Percentiles rank a stretch among this genome's conserved stretches.
These are phyloP conservation scores for Clonostachys rosea DNA, from an alignment of 2,329 filamentous ascomycete genomes.

Conservation along the genomic window DNA sequence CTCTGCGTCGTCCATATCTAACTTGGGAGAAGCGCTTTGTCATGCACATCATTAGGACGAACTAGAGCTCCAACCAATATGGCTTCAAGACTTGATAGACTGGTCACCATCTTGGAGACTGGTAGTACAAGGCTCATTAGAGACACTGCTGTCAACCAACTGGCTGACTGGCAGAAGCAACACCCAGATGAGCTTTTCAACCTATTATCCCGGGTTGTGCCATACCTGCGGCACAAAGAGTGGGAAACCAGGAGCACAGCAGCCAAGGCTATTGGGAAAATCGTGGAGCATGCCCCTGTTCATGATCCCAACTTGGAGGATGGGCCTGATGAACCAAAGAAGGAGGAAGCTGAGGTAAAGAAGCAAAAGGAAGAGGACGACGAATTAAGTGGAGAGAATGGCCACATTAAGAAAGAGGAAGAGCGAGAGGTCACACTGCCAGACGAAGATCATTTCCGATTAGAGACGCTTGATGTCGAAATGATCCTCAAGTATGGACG, in stretches of 20 bases:
- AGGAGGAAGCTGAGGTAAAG: constrained; percentile 44
- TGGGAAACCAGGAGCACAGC: constrained; percentile 96
- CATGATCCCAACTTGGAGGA: constrained; percentile 87
- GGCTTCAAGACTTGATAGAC: constrained; percentile 65
- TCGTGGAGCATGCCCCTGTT: constrained; percentile 79
- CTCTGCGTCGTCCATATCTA: too few relatives aligned
- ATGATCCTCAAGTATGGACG: constrained; percentile 80
- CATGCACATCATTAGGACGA: too few relatives aligned
- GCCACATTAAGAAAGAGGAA: constrained; percentile 50
- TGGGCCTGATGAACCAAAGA: constrained; percentile 34
- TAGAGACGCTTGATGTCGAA: constrained; percentile 72
- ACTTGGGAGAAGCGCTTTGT: too few relatives aligned
- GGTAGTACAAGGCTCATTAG: constrained; percentile 94
- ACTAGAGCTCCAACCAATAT: not conserved
- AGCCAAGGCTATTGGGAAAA: constrained; percentile 90
- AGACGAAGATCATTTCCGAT: constrained; percentile 61
- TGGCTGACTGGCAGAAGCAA: constrained; percentile 96
- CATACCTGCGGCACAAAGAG: constrained; percentile 89
- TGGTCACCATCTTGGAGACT: constrained; percentile 91
- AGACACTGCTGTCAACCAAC: constrained; percentile 93
- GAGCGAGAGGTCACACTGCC: constrained; percentile 27
- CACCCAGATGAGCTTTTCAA: constrained; percentile 98
- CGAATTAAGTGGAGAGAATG: constrained; percentile 20
- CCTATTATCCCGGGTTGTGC: constrained; percentile 86
- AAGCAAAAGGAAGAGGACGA: constrained; percentile 36